Percentiles rank a stretch among this genome's conserved stretches.
Conservation (phyloP, 2,329 filamentous ascomycete genomes). For the Elsinoe necatrix region DNA sequence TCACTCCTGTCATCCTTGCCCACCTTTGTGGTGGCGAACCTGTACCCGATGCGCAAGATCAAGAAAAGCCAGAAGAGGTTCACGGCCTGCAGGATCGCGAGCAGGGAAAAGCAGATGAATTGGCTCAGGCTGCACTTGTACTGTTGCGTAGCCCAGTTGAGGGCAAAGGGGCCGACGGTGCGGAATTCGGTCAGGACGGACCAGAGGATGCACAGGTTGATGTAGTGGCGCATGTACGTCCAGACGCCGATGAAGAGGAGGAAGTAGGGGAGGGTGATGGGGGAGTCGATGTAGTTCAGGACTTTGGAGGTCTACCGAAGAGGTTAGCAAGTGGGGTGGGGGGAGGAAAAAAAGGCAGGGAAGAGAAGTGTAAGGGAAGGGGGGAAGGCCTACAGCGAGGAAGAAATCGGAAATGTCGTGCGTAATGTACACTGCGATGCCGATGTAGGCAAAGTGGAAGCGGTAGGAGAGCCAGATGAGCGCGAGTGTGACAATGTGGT, state of each 20-base stretch:
- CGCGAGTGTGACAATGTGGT: constrained; percentile 80
- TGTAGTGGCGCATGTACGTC: constrained; percentile 83
- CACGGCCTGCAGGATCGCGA: constrained; percentile 61
- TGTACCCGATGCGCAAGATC: constrained; percentile 65
- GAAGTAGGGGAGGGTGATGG: constrained; percentile 76
- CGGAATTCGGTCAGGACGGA: constrained; percentile 67
- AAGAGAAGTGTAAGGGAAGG: no score
- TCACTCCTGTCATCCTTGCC: constrained; percentile 66
- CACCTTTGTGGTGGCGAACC: constrained; percentile 54
- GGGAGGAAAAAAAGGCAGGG: not conserved
- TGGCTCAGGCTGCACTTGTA: constrained; percentile 69
- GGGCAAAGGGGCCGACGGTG: constrained; percentile 63
- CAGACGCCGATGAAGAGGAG: constrained; percentile 71
- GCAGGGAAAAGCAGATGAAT: constrained; percentile 56
- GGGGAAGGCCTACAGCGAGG: constrained; percentile 64
- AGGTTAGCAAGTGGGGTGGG: no score
- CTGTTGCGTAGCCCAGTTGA: constrained; percentile 68
- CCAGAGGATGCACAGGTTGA: constrained; percentile 69
- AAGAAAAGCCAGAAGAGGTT: constrained; percentile 78
- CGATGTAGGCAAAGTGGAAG: constrained; percentile 96
- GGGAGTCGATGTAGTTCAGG: constrained; percentile 79
- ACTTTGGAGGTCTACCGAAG: constrained; percentile 86
- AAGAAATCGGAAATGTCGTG: constrained; percentile 95
- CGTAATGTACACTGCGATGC: constrained; percentile 84
- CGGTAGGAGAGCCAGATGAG: constrained; percentile 83